Conservation (phyloP, 2,329 filamentous ascomycete genomes). For the Trematosphaeria pertusa region DNA sequence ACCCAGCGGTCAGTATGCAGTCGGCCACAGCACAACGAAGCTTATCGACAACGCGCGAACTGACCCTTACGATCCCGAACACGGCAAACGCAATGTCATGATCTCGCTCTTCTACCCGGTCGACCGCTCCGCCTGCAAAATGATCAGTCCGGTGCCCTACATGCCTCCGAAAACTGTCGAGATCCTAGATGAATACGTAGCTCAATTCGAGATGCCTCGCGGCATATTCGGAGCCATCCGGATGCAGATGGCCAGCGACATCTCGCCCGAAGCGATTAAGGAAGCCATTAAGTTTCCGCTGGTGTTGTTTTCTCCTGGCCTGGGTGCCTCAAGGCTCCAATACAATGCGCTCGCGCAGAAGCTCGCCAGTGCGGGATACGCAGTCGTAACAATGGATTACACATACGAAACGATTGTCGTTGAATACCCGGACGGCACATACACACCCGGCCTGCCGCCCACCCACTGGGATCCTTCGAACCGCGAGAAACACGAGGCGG, state of each 20-base stretch:
- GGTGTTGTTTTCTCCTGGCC: slow-evolving; percentile 54
- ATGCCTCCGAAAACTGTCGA: slow-evolving; percentile 16
- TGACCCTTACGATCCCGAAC: slow-evolving; percentile 18
- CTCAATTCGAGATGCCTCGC: slow-evolving; percentile 3
- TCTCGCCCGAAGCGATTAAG: not conserved
- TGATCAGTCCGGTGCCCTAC: slow-evolving; percentile 11
- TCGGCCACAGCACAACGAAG: slow-evolving; percentile 10
- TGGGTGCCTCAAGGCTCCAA: slow-evolving; percentile 47
- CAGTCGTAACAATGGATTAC: slow-evolving; percentile 56
- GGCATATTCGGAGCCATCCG: slow-evolving; percentile 11
- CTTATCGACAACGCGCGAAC: slow-evolving; percentile 16
- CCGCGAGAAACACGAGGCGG: slow-evolving; percentile 4
- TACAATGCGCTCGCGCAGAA: slow-evolving; percentile 51
- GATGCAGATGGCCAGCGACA: slow-evolving; percentile 10
- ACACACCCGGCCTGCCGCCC: not conserved
- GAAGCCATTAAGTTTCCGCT: slow-evolving; percentile 8
- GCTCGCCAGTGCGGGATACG: slow-evolving; percentile 54
- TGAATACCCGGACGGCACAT: slow-evolving; percentile 51
- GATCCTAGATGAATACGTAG: slow-evolving; percentile 1
- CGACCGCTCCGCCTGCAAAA: not conserved
- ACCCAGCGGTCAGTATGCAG: slow-evolving; percentile 17
- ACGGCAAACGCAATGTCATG: slow-evolving; percentile 16
- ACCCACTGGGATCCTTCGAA: slow-evolving; percentile 3
- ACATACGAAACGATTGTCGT: slow-evolving; percentile 53
- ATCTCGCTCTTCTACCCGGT: slow-evolving; percentile 26